Percentiles rank a stretch among this genome's conserved stretches.
phyloP scores from a whole-genome alignment of 2,329 filamentous ascomycete species.

The Periglandula ipomoeae region DNA sequence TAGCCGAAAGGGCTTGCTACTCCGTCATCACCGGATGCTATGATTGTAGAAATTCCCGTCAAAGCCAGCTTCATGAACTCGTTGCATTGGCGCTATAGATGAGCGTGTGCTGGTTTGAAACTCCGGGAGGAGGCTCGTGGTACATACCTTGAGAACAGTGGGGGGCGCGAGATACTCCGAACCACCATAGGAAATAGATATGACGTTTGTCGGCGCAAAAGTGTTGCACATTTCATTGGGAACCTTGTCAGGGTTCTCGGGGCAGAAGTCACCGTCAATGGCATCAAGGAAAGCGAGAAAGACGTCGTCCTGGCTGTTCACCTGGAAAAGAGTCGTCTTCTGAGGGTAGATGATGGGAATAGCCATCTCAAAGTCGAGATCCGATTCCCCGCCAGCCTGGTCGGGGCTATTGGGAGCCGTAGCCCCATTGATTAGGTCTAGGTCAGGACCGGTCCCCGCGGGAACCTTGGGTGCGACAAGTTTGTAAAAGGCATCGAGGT shows the following conservation, averaged over 20 bases:
- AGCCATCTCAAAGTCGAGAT: slow-evolving; percentile 45
- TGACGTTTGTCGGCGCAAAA: slow-evolving; percentile 23
- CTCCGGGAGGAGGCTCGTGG: too few species aligned
- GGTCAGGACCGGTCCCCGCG: slow-evolving; percentile 32
- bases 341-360: slow-evolving; percentile 45
- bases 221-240: slow-evolving; percentile 18
- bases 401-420: slow-evolving; percentile 28
- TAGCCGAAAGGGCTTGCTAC: slow-evolving; percentile 10
- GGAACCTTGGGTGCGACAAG: slow-evolving; percentile 30
- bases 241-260: slow-evolving; percentile 35
- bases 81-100: slow-evolving; percentile 27
- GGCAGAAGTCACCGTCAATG: slow-evolving; percentile 44
- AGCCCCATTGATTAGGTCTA: slow-evolving; percentile 38
- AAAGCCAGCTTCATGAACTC: slow-evolving; percentile 38
- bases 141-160: slow-evolving; percentile 28
- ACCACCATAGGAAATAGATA: slow-evolving; percentile 31
- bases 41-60: slow-evolving; percentile 30
- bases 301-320: slow-evolving; percentile 25
- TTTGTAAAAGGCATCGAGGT: slow-evolving; percentile 39
- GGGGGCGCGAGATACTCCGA: slow-evolving; percentile 27
- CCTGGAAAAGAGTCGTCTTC: slow-evolving; percentile 37
- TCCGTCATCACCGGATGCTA: slow-evolving; percentile 24
- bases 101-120: neutral
- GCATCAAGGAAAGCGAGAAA: slow-evolving; percentile 37
- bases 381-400: slow-evolving; percentile 33